phyloP scores from a whole-genome alignment of 1,139 yeast genomes.

The Yamadazyma atlantica region DNA sequence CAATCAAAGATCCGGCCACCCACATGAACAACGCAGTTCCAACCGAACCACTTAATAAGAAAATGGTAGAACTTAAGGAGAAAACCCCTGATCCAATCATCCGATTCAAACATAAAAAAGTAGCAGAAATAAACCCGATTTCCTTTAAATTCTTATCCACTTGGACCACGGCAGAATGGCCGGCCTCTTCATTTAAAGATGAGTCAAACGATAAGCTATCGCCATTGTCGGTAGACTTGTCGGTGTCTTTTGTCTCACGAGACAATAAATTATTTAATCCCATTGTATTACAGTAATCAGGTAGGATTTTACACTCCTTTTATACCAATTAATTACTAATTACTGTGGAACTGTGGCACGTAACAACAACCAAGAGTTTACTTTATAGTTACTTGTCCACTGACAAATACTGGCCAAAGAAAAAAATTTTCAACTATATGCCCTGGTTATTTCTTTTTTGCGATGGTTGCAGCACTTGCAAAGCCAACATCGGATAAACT shows the following conservation, averaged over 20 bases:
- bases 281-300: too few species aligned
- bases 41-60: conserved; percentile 66
- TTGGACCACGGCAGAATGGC: conserved; percentile 34
- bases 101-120: conserved; percentile 70
- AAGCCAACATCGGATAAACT: not conserved
- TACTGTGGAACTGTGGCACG: not conserved
- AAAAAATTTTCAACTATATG: not conserved
- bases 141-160: conserved; percentile 54
- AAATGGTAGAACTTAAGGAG: conserved; percentile 81
- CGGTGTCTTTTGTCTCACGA: conserved; percentile 5
- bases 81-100: conserved; percentile 90
- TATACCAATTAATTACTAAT: not conserved
- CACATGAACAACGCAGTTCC: conserved; percentile 73
- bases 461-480: conserved; percentile 1
- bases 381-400: not conserved
- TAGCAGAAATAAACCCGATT: conserved; percentile 68
- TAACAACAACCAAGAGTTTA: too few species aligned
- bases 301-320: too few species aligned
- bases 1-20: conserved; percentile 75
- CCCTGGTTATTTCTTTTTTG: not conserved
- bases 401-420: not conserved
- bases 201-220: conserved; percentile 18
- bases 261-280: conserved; percentile 1
- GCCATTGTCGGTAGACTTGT: conserved; percentile 5
- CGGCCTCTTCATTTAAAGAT: conserved; percentile 14